Evolutionary conservation across 1,284 basidiomycete species (phyloP), one percentile per base, ranked within the genome.

Genomic region (Xerocomus nothofagi): DNA sequence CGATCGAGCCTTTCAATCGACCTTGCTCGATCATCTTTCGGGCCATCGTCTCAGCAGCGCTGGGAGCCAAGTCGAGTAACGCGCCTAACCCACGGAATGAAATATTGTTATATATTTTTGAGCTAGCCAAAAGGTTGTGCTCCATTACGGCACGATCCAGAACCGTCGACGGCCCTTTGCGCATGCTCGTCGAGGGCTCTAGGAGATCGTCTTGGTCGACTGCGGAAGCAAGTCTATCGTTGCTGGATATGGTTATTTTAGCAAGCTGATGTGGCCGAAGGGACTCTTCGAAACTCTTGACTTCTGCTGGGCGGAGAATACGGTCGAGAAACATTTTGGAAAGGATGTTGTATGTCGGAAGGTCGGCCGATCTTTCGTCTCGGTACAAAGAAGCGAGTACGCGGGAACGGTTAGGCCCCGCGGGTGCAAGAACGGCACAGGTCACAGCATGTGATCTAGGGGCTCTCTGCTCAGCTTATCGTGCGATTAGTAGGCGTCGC

Each of bases 291-390:
- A 99, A 98, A 49, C 88, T 86, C 61, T 88, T 84, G 51, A 99
- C 82, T 72, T 98, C 95, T 44, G 82, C 78, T 0, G 92, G 79
- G 39, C 93, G 87, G 37, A 99, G 82, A 62, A 99, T 97, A 57
- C 94, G 94, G 65, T 98, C 95, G 57, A 97, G 84, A 71, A 98
- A 94, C 90, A 98, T 98, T 65, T 98, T 98, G 45, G 88, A 86
- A 23, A 99, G 82, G 68, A 99, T 94, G 61, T 88, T 91, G 68
- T 88, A 88, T 23, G 92, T 87, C 12, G 87, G 81, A 12, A 94
- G 80, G 18, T 89, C 81, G 12, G 77, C 62, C 0, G 92, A 86
- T 30, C 97, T 86, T 64, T 98, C 95, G 69, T 99, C 97, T 40
- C 96, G 82, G 67, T 93, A 95, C 45, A 99, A 79, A 21, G 93